A percentile compares a stretch with the other conserved stretches of the same genome.
Conservation (phyloP, 176 grass and related monocot genomes). For the Thalia dealbata region DNA sequence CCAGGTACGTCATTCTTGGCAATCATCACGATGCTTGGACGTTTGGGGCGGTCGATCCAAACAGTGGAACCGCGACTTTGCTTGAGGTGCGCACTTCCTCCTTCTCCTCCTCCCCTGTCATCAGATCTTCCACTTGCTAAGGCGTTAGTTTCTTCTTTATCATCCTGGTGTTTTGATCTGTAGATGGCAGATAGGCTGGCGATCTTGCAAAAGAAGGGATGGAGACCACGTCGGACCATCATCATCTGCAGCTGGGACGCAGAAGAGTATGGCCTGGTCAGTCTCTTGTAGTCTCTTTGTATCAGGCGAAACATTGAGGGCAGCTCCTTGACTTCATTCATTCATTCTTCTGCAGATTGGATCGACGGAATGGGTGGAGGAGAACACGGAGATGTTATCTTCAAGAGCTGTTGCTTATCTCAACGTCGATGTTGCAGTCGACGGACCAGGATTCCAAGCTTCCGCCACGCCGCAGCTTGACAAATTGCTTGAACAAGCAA, state of each 20-base stretch:
- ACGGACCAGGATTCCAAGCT: constrained; percentile 37
- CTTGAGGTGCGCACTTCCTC: constrained; percentile 66
- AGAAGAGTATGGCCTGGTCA: constrained; percentile 31
- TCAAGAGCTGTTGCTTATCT: constrained; percentile 69
- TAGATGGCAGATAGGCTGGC: constrained; percentile 67
- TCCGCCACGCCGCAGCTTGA: constrained; percentile 72
- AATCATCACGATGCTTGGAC: constrained; percentile 96
- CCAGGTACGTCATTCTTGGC: constrained; percentile 76
- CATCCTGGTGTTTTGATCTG: background rate
- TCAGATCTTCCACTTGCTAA: background rate
- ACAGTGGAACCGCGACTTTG: constrained; percentile 75
- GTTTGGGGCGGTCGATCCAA: constrained; percentile 79
- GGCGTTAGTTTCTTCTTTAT: too few relatives aligned
- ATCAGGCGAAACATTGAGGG: background rate
- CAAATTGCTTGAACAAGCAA: constrained; percentile 52
- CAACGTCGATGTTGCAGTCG: constrained; percentile 54
- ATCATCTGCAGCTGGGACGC: constrained; percentile 92
- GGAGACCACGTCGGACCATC: constrained; percentile 78
- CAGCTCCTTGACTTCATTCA: too few relatives aligned
- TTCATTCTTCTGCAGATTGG: constrained; percentile 38
- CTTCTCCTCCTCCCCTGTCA: too few relatives aligned
- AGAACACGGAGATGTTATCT: constrained; percentile 62
- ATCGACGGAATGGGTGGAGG: constrained; percentile 97
- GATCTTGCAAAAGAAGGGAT: constrained; percentile 67
- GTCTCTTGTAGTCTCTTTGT: constrained; percentile 7